Conservation (phyloP, 768 basidiomycete genomes). For the Rhizopogon salebrosus region DNA sequence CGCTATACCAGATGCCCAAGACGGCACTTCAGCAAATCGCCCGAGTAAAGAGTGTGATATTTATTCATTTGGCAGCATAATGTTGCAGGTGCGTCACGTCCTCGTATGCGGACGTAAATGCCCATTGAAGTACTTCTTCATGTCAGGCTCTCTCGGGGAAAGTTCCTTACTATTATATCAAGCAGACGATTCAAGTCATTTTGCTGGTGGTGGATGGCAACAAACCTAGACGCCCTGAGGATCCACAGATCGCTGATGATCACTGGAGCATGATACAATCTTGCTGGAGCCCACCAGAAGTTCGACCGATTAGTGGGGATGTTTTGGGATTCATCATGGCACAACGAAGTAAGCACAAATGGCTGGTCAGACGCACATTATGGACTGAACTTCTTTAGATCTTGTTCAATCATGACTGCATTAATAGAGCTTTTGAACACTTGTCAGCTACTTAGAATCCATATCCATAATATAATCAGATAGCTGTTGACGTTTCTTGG, state of each 20-base stretch:
- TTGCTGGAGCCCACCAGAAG: neutral
- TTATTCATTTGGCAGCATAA: constrained; percentile 23
- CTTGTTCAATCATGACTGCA: neutral
- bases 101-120: neutral
- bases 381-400: neutral
- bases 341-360: neutral
- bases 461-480: neutral
- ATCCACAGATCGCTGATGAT: constrained; percentile 2
- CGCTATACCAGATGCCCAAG: constrained; percentile 7
- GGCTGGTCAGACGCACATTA: neutral
- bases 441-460: neutral
- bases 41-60: constrained; percentile 1
- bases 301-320: constrained; percentile 13
- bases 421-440: neutral
- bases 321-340: constrained; percentile 10
- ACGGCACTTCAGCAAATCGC: constrained; percentile 6
- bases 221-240: neutral
- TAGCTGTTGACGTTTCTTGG: too few species aligned
- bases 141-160: constrained; percentile 5
- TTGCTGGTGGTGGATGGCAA: constrained; percentile 4
- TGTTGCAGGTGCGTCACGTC: neutral
- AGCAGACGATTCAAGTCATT: constrained; percentile 1
- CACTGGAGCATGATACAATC: constrained; percentile 5
- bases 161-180: constrained; percentile 5
- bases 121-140: neutral